Evolutionary conservation across 2,329 filamentous ascomycete genomes (phyloP), one percentile per base, ranked within the genome.

Genomic region (Penicillium sp.): DNA sequence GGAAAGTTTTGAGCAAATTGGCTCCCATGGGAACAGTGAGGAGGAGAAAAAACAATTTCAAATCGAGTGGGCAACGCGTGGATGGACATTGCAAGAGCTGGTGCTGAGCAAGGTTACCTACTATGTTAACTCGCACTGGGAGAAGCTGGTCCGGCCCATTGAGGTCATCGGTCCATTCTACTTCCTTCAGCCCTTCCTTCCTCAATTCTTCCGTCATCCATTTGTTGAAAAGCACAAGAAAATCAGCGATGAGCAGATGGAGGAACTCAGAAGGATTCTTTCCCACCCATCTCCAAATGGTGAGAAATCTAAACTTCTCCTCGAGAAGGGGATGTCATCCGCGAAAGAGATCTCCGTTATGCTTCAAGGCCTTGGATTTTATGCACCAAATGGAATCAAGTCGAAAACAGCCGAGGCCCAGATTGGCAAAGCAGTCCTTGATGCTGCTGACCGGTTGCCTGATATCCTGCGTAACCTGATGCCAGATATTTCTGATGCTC

Each of bases 11-110:
- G 49, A 43, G 8, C 18, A 43, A 15, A 55, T 55, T 33, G 43
- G 53, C 15, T 22, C 33, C 2, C 20, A n/a, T 26, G 53, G 26
- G 3, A 29, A 31, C 20, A 31, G 42, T 29, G 27, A 23, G 4
- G 47, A 33, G 3, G 53, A 54, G n/a, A 54, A 46, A 20, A 9
- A 15, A 11, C 26, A 50, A 5, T 27, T 26, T 8, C 47, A 54
- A 22, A 48, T 56, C 11, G 49, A 58, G 42, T 67, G 62, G 62
- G 61, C 61, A 14, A 64, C 54, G 14, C 58, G 63, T 44, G 63
- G 62, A 42, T 66, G 63, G 46, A 49, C 46, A 1, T 18, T 49
- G 22, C 46, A 49, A 26, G 46, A 49, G 22, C 23, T 49, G 46
- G 46, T 49, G 15, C 22, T 49, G 31, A 49, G 46, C 15, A 49